Evolutionary conservation across 768 basidiomycete genomes (phyloP), one percentile per base, ranked within the genome.

Genomic region (Termitomyces sp.): DNA sequence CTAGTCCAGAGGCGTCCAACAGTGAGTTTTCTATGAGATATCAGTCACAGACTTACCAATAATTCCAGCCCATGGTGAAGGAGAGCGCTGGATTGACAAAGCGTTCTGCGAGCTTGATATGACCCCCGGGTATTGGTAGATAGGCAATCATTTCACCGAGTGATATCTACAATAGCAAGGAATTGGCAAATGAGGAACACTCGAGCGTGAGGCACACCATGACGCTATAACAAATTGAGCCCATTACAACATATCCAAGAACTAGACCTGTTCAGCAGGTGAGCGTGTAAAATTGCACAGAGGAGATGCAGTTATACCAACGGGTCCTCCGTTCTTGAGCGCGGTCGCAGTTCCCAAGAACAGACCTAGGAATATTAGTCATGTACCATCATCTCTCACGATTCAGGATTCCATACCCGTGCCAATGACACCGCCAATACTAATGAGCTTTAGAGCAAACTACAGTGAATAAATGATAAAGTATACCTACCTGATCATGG

Each of bases 51-150:
- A 31, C 52, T 36, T 59, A 74, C 79, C 77, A 78, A 63, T 80
- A 81, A 60, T 80, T 81, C 79, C 78, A 81, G 37, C 79, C 79
- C 80, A 81, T 77, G 0, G 79, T 73, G 60, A 81, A 80, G 2
- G 89, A 88, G 60, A 90, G 75, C 1, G 89, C 87, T 16, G 84
- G 87, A 60, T 91, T 83, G 8, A 93, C 86, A 65, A 93, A 94
- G 33, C 91, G 88, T 68, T 88, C 91, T 0, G 91, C 86, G 18
- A 93, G 73, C 60, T 78, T 89, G 70, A 93, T 91, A 64, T 92
- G 90, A 2, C 82, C 91, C 58, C 91, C 91, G 27, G 89, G 79
- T 52, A 93, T 78, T 0, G 91, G 91, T 6, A 93, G 78, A 70
- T 79, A 93, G 0, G 90, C 83, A 48, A 93, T 67, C 91, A 89